Base-by-base conservation (phyloP, 345 rosid species). In the Rhodomyrtus tomentosa region DNA sequence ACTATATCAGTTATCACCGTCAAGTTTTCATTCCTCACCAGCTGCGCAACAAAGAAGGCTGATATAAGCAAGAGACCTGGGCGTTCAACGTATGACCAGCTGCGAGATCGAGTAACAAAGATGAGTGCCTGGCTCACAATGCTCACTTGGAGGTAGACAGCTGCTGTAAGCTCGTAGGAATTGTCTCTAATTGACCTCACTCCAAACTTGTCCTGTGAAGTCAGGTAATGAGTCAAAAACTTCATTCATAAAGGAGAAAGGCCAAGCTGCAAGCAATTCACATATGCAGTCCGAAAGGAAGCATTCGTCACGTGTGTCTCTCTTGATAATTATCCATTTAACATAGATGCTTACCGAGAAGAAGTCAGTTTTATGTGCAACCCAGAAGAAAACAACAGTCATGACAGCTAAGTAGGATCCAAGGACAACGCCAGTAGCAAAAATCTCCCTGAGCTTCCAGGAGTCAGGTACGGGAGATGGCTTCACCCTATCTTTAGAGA, bases 131-230 rank as follows among this genome's bases (percentile, higher is more conserved):
- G 99, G 83, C 99, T 96, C 76, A 96, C 92, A 27, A 94, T 94
- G 87, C 98, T 96, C 80, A 96, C 99, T 94, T 96, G 99, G 62
- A 95, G 97, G 87, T 96, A 96, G 51, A 96, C 74, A n/a, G 97
- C 98, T 21, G 97, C 93, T 68, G 94, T 93, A 16, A 95, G 94
- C 87, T 96, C 93, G 2, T 90, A 83, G 0, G 81, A 73, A 79
- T 73, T 92, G 27, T 91, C 85, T 25, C 90, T 90, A 58, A 96
- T 91, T 45, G 97, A 84, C 87, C 90, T 90, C 53, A 94, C 98
- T 4, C 96, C 95, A 85, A 96, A 95, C 83, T 86, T 93, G 13
- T 92, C 95, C 98, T 95, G 94, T 58, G 85, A 62, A 84, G 48
- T 68, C 45, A 68, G 14, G 25, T 36, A 1, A 50, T 50, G 58